Evolutionary conservation across 169 alveolate genomes (phyloP).

Genomic region (Perkinsus marinus): DNA sequence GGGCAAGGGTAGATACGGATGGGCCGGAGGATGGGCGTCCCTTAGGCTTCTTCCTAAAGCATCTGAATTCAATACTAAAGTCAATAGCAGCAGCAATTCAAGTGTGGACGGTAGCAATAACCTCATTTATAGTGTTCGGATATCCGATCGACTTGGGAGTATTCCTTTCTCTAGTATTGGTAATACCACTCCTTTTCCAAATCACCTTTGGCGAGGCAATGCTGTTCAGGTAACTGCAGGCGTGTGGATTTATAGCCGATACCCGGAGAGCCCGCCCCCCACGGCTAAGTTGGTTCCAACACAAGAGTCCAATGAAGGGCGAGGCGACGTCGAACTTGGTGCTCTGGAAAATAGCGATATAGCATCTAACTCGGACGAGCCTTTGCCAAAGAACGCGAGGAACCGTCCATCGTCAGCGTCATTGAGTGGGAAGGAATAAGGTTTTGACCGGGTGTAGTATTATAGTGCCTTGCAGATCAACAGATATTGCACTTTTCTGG

Average conservation of each 20-base stretch:
- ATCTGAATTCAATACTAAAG: not conserved
- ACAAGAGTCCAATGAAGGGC: not conserved
- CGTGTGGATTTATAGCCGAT: not conserved
- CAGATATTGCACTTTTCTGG: too few relatives aligned
- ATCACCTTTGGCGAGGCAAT: too few relatives aligned
- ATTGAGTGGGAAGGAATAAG: not conserved
- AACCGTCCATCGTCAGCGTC: not conserved
- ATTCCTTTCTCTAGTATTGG: not conserved
- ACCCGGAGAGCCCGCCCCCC: not conserved
- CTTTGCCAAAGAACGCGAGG: not conserved
- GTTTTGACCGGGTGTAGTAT: not conserved
- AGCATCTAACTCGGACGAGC: not conserved
- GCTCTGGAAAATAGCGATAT: not conserved
- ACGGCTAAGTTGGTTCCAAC: not conserved
- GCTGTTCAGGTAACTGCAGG: not conserved
- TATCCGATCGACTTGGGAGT: not conserved
- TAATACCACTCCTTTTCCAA: too few relatives aligned
- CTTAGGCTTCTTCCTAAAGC: not conserved
- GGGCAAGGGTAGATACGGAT: not conserved
- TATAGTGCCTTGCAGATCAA: not conserved
- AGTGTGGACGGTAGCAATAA: not conserved
- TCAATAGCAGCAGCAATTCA: not conserved
- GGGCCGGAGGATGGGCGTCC: not conserved
- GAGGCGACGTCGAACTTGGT: not conserved
- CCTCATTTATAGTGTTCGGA: not conserved